Evolutionary conservation across 2,329 filamentous ascomycete species (phyloP).

Genomic region (Xylaria sp.): DNA sequence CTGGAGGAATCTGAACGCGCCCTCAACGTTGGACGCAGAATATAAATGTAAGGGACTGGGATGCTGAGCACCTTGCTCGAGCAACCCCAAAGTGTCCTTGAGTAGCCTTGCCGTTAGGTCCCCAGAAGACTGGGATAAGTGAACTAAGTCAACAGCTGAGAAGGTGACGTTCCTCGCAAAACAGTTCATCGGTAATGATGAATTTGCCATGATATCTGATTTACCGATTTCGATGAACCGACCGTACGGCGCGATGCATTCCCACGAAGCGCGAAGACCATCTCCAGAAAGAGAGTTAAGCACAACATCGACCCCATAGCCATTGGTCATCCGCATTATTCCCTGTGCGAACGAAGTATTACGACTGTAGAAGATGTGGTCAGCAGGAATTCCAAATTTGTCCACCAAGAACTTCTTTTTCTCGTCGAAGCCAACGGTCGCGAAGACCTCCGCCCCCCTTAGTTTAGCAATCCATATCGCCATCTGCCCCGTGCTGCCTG

Average conservation of each 20-base stretch:
- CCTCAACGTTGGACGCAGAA: conserved; percentile 39
- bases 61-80: conserved; percentile 36
- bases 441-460: conserved; percentile 46
- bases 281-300: conserved; percentile 52
- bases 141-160: conserved; percentile 42
- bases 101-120: conserved; percentile 36
- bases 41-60: conserved; percentile 43
- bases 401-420: conserved; percentile 50
- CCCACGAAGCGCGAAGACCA: conserved; percentile 49
- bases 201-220: conserved; percentile 51
- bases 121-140: conserved; percentile 36
- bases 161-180: conserved; percentile 51
- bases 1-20: conserved; percentile 44
- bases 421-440: conserved; percentile 49
- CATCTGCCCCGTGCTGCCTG: conserved; percentile 42
- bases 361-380: conserved; percentile 51
- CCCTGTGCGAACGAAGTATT: conserved; percentile 49
- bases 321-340: conserved; percentile 46
- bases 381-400: conserved; percentile 46
- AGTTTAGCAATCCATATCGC: conserved; percentile 40
- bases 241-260: conserved; percentile 52
- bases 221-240: conserved; percentile 54
- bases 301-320: conserved; percentile 51
- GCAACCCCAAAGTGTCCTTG: conserved; percentile 32
- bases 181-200: conserved; percentile 53